phyloP scores from a whole-genome alignment of 257 asterid genomes.

The Nicotiana knightiana region DNA sequence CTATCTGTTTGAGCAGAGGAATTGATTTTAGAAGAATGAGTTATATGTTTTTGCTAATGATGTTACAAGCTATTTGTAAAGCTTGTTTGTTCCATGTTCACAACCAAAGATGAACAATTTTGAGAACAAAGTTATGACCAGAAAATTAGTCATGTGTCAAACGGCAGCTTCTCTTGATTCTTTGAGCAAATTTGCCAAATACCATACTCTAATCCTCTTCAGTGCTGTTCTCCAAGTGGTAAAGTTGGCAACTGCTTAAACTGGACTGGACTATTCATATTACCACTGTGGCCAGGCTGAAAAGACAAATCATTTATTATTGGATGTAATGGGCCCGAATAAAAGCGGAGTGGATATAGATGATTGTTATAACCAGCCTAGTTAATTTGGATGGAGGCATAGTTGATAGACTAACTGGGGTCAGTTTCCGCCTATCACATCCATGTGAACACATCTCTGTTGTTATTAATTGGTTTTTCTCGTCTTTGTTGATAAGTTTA shows the following conservation, averaged over 20 bases:
- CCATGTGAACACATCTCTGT: neutral
- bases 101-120: neutral
- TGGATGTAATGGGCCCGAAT: neutral
- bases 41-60: neutral
- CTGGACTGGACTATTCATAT: neutral
- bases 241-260: neutral
- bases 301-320: neutral
- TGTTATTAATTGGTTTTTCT: neutral
- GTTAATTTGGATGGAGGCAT: neutral
- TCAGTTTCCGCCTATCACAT: neutral
- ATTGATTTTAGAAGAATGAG: neutral
- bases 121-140: neutral
- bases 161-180: neutral
- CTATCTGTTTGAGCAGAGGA: constrained; percentile 3
- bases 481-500: neutral
- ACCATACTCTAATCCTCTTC: neutral
- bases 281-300: neutral
- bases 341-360: neutral
- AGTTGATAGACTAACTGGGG: neutral
- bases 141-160: neutral
- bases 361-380: neutral
- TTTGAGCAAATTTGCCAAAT: neutral
- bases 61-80: neutral
- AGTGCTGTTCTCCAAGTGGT: neutral
- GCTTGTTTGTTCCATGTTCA: neutral